Percentiles rank a stretch among this genome's conserved stretches.
These are phyloP conservation scores for Phlyctochytrium planicorne DNA, from an alignment of 192 early-diverging fungal genomes.

Conservation along the genomic window DNA sequence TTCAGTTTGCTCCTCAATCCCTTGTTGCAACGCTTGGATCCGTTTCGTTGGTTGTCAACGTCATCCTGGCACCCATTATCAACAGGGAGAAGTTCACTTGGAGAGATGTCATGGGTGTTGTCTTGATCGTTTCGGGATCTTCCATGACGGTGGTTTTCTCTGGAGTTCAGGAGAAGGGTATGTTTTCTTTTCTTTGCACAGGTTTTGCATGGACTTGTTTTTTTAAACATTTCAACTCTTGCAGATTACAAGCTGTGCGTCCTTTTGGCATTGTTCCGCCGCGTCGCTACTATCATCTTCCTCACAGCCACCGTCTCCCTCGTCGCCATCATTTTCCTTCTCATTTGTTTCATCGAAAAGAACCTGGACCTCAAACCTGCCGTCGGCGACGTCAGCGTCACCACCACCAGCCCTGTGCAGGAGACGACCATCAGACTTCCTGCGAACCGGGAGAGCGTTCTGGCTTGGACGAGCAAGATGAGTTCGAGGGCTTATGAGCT, in stretches of 20 bases:
- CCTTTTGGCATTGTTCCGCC: constrained; percentile 65
- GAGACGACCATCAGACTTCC: not conserved
- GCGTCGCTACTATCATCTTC: constrained; percentile 64
- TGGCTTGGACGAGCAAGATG: constrained; percentile 8
- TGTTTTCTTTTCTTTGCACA: not conserved
- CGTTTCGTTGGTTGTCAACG: constrained; percentile 76
- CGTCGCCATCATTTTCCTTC: constrained; percentile 56
- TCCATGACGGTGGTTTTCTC: constrained; percentile 72
- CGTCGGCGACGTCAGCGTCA: constrained; percentile 1
- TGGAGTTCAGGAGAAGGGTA: constrained; percentile 28
- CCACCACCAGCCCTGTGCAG: constrained; percentile 1
- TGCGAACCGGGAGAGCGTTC: not conserved
- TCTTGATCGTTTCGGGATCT: constrained; percentile 72
- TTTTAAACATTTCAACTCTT: not conserved
- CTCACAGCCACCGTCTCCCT: constrained; percentile 56
- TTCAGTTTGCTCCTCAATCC: constrained; percentile 82
- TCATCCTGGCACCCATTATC: constrained; percentile 73
- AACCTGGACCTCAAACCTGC: constrained; percentile 35
- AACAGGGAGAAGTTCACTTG: constrained; percentile 69
- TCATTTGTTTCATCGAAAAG: constrained; percentile 53
- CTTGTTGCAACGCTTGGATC: constrained; percentile 76
- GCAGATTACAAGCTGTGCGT: constrained; percentile 72
- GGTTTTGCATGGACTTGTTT: constrained; percentile 40
- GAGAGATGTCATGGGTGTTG: constrained; percentile 70
- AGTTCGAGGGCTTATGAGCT: not conserved